These are phyloP conservation scores for Candida tammaniensis DNA, from an alignment of 805 yeast genomes.

Conservation along the genomic window DNA sequence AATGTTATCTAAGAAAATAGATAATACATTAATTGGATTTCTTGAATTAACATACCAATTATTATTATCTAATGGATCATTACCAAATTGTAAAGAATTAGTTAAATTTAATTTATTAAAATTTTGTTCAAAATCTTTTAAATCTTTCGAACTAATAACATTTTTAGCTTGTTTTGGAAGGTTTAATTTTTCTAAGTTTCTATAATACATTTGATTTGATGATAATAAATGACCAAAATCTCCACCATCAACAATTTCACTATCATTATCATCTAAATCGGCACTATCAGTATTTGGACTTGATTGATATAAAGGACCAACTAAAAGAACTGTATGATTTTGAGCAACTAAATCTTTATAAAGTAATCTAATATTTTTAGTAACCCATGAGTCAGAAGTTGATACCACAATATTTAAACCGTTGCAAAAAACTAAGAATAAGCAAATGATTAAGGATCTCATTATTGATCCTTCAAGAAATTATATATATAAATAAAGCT, in stretches of 20 bases:
- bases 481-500: too few species aligned
- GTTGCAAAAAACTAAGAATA: too few species aligned
- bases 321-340: conserved; percentile 29
- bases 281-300: conserved; percentile 2
- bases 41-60: conserved; percentile 33
- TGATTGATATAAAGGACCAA: conserved; percentile 29
- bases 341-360: conserved; percentile 22
- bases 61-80: conserved; percentile 30
- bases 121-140: conserved; percentile 5
- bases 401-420: conserved; percentile 28
- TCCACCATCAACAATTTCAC: conserved; percentile 24
- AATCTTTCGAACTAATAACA: conserved; percentile 9
- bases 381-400: conserved; percentile 37
- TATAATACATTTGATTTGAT: conserved; percentile 28
- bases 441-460: too few species aligned
- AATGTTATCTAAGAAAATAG: conserved; percentile 24
- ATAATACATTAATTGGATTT: conserved; percentile 22
- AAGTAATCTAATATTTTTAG: conserved; percentile 29
- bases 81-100: conserved; percentile 22
- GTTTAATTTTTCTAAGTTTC: conserved; percentile 11
- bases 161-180: conserved; percentile 7
- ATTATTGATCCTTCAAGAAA: too few species aligned
- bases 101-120: conserved; percentile 1
- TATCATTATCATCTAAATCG: not conserved
- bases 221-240: conserved; percentile 33